Conservation (phyloP, 1,284 basidiomycete genomes). For the Ustilago crameri region DNA sequence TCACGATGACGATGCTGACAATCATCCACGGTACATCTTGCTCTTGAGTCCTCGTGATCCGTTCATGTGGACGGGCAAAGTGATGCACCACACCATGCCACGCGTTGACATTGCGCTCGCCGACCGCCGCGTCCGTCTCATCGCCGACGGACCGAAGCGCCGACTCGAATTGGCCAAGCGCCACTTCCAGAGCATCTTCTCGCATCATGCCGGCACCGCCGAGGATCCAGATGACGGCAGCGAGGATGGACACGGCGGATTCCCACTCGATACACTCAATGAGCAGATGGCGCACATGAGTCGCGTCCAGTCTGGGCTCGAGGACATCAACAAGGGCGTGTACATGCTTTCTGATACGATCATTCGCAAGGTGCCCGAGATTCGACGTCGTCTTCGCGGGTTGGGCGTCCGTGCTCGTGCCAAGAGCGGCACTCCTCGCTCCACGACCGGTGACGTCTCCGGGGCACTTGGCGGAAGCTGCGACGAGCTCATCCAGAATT, state of each 20-base stretch:
- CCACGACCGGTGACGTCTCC: slow-evolving; percentile 23
- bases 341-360: slow-evolving; percentile 92
- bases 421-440: slow-evolving; percentile 21
- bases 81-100: slow-evolving; percentile 73
- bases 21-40: slow-evolving; percentile 77
- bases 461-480: slow-evolving; percentile 41
- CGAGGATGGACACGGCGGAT: slow-evolving; percentile 42
- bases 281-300: slow-evolving; percentile 94
- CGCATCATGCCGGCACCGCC: slow-evolving; percentile 3
- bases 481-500: slow-evolving; percentile 87
- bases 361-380: slow-evolving; percentile 74
- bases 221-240: slow-evolving; percentile 61
- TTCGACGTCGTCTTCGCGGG: slow-evolving; percentile 47
- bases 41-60: slow-evolving; percentile 85
- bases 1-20: slow-evolving; percentile 66
- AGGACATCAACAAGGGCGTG: slow-evolving; percentile 87
- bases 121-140: slow-evolving; percentile 62
- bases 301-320: slow-evolving; percentile 85
- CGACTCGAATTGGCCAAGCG: slow-evolving; percentile 83
- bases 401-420: slow-evolving; percentile 20
- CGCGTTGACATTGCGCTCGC: slow-evolving; percentile 62
- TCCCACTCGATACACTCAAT: slow-evolving; percentile 74
- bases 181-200: slow-evolving; percentile 72
- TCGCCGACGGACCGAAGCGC: slow-evolving; percentile 78
- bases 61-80: slow-evolving; percentile 91